phyloP scores from a whole-genome alignment of 1,139 yeast genomes.

The Yamadazyma blattariae region DNA sequence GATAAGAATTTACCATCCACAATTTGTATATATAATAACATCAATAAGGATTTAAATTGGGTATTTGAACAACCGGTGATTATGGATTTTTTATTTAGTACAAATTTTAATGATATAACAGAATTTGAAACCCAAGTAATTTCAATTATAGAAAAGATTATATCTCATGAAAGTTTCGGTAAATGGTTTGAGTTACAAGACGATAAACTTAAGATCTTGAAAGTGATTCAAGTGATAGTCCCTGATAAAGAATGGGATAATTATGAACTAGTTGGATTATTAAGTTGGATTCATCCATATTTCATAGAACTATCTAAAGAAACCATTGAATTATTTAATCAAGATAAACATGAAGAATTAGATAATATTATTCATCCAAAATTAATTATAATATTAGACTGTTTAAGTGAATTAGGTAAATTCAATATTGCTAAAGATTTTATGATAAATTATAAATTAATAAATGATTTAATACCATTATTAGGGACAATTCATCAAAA shows the following conservation, averaged over 20 bases:
- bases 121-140: neutral
- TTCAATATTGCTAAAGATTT: conserved; percentile 52
- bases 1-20: conserved; percentile 4
- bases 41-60: conserved; percentile 9
- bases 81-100: neutral
- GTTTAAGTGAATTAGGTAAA: conserved; percentile 49
- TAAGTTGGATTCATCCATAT: conserved; percentile 53
- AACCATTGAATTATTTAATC: conserved; percentile 12
- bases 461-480: conserved; percentile 43
- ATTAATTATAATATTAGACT: conserved; percentile 40
- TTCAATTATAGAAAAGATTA: neutral
- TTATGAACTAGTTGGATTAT: conserved; percentile 46
- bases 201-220: conserved; percentile 3
- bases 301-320: conserved; percentile 21
- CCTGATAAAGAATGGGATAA: conserved; percentile 55
- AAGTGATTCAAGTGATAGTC: conserved; percentile 10
- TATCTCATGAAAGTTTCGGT: conserved; percentile 19
- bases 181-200: conserved; percentile 15
- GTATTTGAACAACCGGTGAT: conserved; percentile 3
- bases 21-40: conserved; percentile 10
- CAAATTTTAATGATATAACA: conserved; percentile 1
- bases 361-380: conserved; percentile 18
- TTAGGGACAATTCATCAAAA: conserved; percentile 50
- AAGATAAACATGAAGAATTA: conserved; percentile 7
- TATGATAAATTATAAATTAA: conserved; percentile 47